These are phyloP conservation scores for Aspergillus caelatus DNA, from an alignment of 2,329 filamentous ascomycete genomes.

Conservation along the genomic window DNA sequence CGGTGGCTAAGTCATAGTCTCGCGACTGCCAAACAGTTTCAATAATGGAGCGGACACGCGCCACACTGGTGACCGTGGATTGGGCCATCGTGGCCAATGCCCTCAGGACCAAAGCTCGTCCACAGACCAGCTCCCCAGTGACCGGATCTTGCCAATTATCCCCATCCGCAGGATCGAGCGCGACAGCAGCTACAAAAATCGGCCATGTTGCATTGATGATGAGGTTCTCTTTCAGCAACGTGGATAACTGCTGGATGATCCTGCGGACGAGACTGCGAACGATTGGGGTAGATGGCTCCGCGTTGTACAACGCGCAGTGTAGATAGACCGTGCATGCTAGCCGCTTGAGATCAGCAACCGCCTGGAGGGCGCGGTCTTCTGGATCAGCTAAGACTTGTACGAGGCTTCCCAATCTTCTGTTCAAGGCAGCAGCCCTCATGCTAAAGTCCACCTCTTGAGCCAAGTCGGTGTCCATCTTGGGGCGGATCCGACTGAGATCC, in stretches of 20 bases:
- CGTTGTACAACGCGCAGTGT: background rate
- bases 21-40: slow-evolving; percentile 43
- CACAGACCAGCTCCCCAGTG: background rate
- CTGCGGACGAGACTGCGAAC: background rate
- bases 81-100: slow-evolving; percentile 8
- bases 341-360: slow-evolving; percentile 3
- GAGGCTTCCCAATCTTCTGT: background rate
- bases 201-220: slow-evolving; percentile 23
- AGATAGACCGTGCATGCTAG: slow-evolving; percentile 5
- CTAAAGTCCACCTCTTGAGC: background rate
- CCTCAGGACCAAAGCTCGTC: background rate
- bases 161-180: slow-evolving; percentile 37
- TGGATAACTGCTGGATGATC: background rate
- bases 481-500: background rate
- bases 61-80: slow-evolving; percentile 33
- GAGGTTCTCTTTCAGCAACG: background rate
- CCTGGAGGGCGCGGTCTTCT: background rate
- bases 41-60: slow-evolving; percentile 41
- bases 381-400: background rate
- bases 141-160: slow-evolving; percentile 31
- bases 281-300: background rate
- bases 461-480: background rate
- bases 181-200: slow-evolving; percentile 30
- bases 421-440: background rate
- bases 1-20: slow-evolving; percentile 22